phyloP scores from a whole-genome alignment of 306 rosid genomes.

The Pyrus pyrifolia region DNA sequence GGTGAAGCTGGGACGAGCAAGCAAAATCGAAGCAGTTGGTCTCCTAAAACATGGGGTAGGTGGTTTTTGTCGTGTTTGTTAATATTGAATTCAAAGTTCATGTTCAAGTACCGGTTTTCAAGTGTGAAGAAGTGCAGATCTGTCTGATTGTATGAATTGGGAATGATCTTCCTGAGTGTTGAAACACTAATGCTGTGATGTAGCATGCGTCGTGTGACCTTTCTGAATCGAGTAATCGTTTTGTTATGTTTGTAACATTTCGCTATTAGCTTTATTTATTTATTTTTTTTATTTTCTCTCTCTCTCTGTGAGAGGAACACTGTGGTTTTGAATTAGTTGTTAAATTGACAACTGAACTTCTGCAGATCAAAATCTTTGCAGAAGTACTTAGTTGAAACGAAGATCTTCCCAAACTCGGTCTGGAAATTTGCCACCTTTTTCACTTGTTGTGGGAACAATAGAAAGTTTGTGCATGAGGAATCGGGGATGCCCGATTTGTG shows the following conservation, averaged over 20 bases:
- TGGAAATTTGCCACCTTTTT: too few species aligned
- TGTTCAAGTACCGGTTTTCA: not conserved
- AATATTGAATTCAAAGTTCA: not conserved
- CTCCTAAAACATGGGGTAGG: not conserved
- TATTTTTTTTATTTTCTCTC: too few species aligned
- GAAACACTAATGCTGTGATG: not conserved
- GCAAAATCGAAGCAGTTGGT: not conserved
- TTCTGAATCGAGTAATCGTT: not conserved
- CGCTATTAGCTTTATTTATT: not conserved
- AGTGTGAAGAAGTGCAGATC: not conserved
- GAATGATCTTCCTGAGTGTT: not conserved
- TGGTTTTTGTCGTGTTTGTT: not conserved
- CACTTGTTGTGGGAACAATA: too few species aligned
- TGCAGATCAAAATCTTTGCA: not conserved
- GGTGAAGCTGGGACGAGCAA: slow-evolving; percentile 8
- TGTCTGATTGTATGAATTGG: not conserved
- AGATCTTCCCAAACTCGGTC: not conserved
- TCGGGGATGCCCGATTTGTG: too few species aligned
- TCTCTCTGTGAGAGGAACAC: not conserved
- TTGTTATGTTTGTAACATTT: not conserved
- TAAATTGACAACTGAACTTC: not conserved
- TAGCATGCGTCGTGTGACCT: too few species aligned
- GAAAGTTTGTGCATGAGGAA: too few species aligned
- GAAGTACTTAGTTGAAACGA: not conserved
- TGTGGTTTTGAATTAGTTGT: not conserved